A percentile compares a stretch with the other conserved stretches of the same genome.
These are phyloP conservation scores for Extremus antarcticus DNA, from an alignment of 495 filamentous ascomycete genomes.

Conservation along the genomic window DNA sequence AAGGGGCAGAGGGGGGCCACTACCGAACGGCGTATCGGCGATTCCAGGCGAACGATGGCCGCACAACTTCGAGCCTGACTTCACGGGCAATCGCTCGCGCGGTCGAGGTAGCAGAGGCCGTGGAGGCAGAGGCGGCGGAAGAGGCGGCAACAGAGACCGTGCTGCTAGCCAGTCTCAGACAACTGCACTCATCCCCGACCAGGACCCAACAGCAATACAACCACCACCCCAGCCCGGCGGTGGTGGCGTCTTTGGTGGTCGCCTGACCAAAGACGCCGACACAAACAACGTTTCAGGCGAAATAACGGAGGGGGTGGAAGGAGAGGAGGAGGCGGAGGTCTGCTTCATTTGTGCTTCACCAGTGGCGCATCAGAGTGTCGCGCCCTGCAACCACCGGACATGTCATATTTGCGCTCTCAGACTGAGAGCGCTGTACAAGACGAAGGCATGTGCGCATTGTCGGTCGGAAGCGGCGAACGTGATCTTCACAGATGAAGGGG, in stretches of 20 bases:
- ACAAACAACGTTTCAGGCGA: slow-evolving; percentile 5
- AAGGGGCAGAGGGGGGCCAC: not conserved
- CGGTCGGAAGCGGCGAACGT: slow-evolving; percentile 75
- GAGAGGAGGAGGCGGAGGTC: slow-evolving; percentile 43
- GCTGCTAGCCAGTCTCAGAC: slow-evolving; percentile 1
- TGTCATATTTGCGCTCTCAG: slow-evolving; percentile 92
- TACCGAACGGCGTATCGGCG: not conserved
- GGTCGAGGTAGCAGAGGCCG: slow-evolving; percentile 19
- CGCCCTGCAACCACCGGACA: slow-evolving; percentile 88
- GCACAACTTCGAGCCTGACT: not conserved
- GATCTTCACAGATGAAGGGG: slow-evolving; percentile 75
- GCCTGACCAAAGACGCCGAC: slow-evolving; percentile 35
- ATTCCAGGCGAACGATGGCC: slow-evolving; percentile 9
- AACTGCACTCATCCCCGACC: not conserved
- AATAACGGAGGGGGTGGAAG: slow-evolving; percentile 6
- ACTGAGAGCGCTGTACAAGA: slow-evolving; percentile 87
- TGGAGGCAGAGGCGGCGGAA: slow-evolving; percentile 12
- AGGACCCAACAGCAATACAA: slow-evolving; percentile 19
- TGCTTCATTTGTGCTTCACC: slow-evolving; percentile 95
- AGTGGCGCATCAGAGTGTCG: slow-evolving; percentile 70
- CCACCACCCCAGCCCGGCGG: slow-evolving; percentile 27
- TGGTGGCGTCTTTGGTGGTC: slow-evolving; percentile 33
- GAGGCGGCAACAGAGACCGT: slow-evolving; percentile 9
- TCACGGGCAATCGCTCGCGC: not conserved
- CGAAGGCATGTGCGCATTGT: slow-evolving; percentile 88